Evolutionary conservation across 331 rosid genomes (phyloP).

Genomic region (Ulmus americana): DNA sequence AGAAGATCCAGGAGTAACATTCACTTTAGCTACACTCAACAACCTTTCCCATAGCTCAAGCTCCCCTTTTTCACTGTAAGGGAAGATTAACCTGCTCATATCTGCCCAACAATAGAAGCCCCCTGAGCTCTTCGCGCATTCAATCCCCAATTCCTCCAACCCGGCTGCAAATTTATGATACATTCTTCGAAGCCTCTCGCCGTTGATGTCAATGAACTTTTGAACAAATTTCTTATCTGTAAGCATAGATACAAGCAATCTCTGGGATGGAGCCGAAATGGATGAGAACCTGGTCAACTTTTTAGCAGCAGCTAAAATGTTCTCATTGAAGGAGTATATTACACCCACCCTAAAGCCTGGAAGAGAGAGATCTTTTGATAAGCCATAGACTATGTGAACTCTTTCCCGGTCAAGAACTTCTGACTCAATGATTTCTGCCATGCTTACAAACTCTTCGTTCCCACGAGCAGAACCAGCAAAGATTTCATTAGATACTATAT

Average conservation of each 20-base stretch:
- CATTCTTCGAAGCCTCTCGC: constrained; percentile 53
- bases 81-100: constrained; percentile 56
- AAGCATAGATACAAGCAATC: constrained; percentile 67
- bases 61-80: constrained; percentile 84
- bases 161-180: constrained; percentile 50
- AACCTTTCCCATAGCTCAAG: constrained; percentile 88
- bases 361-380: constrained; percentile 72
- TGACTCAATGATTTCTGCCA: constrained; percentile 66
- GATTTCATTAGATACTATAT: constrained; percentile 70
- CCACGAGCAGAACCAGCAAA: constrained; percentile 52
- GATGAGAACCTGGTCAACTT: constrained; percentile 67
- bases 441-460: constrained; percentile 65
- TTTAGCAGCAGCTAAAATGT: constrained; percentile 58
- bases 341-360: constrained; percentile 68
- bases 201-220: constrained; percentile 39
- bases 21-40: constrained; percentile 63
- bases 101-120: constrained; percentile 92
- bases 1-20: constrained; percentile 75
- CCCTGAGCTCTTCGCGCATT: constrained; percentile 57
- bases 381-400: constrained; percentile 66
- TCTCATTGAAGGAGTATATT: constrained; percentile 67
- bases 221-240: constrained; percentile 55
- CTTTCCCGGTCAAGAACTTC: constrained; percentile 62
- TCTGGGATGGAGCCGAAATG: constrained; percentile 66
- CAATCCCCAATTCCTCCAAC: constrained; percentile 66